Evolutionary conservation across 2,329 filamentous ascomycete genomes (phyloP).

Genomic region (Diaporthe citriasiana): DNA sequence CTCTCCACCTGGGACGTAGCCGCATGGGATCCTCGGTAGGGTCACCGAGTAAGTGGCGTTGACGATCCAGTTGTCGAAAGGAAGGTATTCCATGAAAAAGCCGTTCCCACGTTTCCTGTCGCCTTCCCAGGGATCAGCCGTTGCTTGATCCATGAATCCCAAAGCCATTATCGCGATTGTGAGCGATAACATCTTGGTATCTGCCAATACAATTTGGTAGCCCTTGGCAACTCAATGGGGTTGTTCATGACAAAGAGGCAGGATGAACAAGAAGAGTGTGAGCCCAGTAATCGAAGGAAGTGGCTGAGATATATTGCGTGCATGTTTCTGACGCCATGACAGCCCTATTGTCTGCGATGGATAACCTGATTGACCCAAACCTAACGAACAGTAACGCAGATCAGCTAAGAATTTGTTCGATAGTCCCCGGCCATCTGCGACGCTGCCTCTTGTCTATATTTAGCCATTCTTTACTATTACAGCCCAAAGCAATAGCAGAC

Average conservation of each 20-base stretch:
- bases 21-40: not conserved
- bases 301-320: not conserved
- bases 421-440: not conserved
- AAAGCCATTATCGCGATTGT: not conserved
- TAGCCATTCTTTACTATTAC: not conserved
- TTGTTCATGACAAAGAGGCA: not conserved
- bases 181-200: not conserved
- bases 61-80: not conserved
- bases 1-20: not conserved
- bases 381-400: not conserved
- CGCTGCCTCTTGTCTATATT: not conserved
- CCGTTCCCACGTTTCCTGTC: not conserved
- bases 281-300: too few relatives aligned
- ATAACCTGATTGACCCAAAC: not conserved
- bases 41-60: not conserved
- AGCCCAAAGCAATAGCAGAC: not conserved
- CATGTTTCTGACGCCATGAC: not conserved
- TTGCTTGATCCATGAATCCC: not conserved
- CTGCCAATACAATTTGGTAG: fast-evolving
- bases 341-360: too few relatives aligned
- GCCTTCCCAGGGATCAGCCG: slow-evolving; percentile 1
- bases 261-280: not conserved
- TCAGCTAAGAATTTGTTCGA: not conserved
- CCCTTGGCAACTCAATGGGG: fast-evolving
- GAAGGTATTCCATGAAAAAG: slow-evolving; percentile 1